Conservation (phyloP, 768 basidiomycete species). For the Suillus cothurnatus region DNA sequence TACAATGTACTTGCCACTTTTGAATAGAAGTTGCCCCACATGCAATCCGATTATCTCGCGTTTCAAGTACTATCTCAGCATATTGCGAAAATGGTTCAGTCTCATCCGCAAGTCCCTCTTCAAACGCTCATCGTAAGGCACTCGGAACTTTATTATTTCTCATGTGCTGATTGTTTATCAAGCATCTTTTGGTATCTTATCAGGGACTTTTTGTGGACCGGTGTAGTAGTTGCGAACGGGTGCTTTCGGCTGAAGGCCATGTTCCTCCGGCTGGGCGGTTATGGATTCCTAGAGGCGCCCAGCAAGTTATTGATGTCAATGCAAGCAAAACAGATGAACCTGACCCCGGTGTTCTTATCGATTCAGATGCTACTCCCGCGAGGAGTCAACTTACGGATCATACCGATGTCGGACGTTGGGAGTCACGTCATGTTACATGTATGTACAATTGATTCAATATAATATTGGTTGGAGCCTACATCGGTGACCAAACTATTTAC, state of each 20-base stretch:
- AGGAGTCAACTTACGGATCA: constrained; percentile 15
- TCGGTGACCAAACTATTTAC: no score
- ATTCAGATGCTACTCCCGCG: not conserved
- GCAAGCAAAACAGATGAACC: not conserved
- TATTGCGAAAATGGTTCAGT: constrained; percentile 58
- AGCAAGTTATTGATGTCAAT: not conserved
- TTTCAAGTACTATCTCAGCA: constrained; percentile 71
- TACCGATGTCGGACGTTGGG: constrained; percentile 45
- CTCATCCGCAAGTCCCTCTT: constrained; percentile 53
- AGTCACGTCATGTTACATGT: constrained; percentile 53
- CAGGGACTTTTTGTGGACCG: constrained; percentile 60
- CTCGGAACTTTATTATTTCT: not conserved
- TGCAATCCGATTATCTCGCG: constrained; percentile 65
- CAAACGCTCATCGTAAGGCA: constrained; percentile 52
- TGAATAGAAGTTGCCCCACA: constrained; percentile 63
- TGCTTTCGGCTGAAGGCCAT: constrained; percentile 70
- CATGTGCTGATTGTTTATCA: constrained; percentile 6
- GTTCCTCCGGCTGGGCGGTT: constrained; percentile 69
- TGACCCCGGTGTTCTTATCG: not conserved
- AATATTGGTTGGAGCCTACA: not conserved
- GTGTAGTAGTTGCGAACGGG: constrained; percentile 63
- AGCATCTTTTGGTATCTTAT: constrained; percentile 61
- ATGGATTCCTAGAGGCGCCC: constrained; percentile 40
- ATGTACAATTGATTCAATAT: constrained; percentile 22
- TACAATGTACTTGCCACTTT: not conserved